phyloP scores from a whole-genome alignment of 345 rosid genomes.

The Populus ilicifolia region DNA sequence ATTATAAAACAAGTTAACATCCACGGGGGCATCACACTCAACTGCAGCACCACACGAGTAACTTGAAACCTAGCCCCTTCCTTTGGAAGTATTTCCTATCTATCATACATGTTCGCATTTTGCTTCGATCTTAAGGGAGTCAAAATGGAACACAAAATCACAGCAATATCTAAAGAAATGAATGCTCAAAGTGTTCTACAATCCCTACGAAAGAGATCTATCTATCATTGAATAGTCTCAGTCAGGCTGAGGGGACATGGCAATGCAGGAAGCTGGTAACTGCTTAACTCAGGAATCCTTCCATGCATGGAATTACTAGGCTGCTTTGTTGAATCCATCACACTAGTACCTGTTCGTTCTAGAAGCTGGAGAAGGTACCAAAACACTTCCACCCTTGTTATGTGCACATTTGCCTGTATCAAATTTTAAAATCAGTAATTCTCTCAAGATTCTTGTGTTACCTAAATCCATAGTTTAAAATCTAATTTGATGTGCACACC shows the following conservation, averaged over 20 bases:
- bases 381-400: conserved; percentile 68
- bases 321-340: conserved; percentile 30
- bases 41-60: background rate
- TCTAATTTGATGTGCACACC: conserved; percentile 32
- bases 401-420: conserved; percentile 52
- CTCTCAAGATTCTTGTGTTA: background rate
- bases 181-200: conserved; percentile 15
- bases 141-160: conserved; percentile 17
- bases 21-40: background rate
- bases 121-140: background rate
- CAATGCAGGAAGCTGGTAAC: conserved; percentile 30
- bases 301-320: conserved; percentile 22
- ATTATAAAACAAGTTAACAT: background rate
- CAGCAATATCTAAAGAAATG: conserved; percentile 1
- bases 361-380: conserved; percentile 78
- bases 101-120: conserved; percentile 17
- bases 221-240: conserved; percentile 7
- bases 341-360: conserved; percentile 36
- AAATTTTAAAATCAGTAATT: conserved; percentile 7
- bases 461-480: background rate
- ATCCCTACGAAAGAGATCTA: background rate
- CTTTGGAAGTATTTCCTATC: conserved; percentile 3
- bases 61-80: background rate
- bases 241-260: conserved; percentile 19
- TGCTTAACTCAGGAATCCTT: conserved; percentile 26